phyloP scores from a whole-genome alignment of 2,329 filamentous ascomycete species.

The Cytospora mali region DNA sequence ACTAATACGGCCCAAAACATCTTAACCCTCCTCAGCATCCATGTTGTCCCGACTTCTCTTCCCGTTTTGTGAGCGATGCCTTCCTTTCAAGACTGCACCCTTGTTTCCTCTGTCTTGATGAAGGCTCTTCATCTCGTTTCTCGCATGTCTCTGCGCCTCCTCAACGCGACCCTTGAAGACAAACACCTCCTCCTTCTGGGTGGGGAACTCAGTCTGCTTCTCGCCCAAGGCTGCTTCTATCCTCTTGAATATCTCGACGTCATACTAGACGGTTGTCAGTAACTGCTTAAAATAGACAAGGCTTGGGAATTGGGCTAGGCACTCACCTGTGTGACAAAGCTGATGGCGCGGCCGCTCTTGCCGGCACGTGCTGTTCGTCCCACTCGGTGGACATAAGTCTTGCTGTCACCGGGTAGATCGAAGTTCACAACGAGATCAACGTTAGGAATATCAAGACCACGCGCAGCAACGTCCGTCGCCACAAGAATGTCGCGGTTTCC shows the following conservation, averaged over 20 bases:
- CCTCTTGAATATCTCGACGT: conserved; percentile 76
- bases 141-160: conserved; percentile 80
- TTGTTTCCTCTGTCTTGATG: conserved; percentile 61
- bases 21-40: conserved; percentile 74
- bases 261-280: conserved; percentile 38
- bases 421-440: conserved; percentile 64
- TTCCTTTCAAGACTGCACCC: conserved; percentile 50
- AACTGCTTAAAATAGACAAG: neutral
- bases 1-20: neutral
- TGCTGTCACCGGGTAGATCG: conserved; percentile 80
- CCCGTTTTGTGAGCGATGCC: conserved; percentile 47
- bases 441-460: conserved; percentile 90
- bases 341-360: conserved; percentile 80
- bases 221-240: conserved; percentile 84
- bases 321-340: conserved; percentile 70
- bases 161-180: conserved; percentile 76
- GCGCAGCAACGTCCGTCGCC: conserved; percentile 90
- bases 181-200: conserved; percentile 82
- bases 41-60: conserved; percentile 60
- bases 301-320: neutral
- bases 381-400: conserved; percentile 89
- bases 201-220: conserved; percentile 69
- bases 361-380: conserved; percentile 87
- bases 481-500: conserved; percentile 84
- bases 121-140: conserved; percentile 78